Evolutionary conservation across 2,329 filamentous ascomycete genomes (phyloP), one percentile per base, ranked within the genome.

Genomic region (Nannizzia gypsea): DNA sequence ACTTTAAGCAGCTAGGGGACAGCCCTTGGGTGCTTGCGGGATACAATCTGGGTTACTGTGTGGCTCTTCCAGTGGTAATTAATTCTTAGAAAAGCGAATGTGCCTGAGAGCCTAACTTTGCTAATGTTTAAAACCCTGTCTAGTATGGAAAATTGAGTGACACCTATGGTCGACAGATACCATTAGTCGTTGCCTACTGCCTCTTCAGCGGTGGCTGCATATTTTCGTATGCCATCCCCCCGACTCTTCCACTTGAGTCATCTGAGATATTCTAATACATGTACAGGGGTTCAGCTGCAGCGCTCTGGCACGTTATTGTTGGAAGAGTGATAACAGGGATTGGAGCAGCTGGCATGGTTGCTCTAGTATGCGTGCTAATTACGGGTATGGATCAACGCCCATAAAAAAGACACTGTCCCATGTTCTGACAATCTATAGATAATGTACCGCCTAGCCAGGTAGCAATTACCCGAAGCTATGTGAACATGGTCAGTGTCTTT

Each of bases 51-150:
- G 55, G 55, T 13, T 57, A 57, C 20, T 40, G 34, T 40, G 38
- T 57, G 20, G 55, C 55, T 40, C 55, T 57, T 42, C 55, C 55
- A n/a, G 55, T 57, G 55, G 55, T 57, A 44, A 40, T 57, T 26
- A 6, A 8, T 8, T 3, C 50, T 31, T 3, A 5, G 1, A 15
- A n/a, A 13, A n/a, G 4, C 22, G 11, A 42, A 24, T n/a, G 8
- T n/a, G 38, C 4, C 13, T 26, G 15, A 24, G 9, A 20, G 15
- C 28, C 17, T 15, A n/a, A 24, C 3, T 13, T 40, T 40, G 13
- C 55, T 40, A 57, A 40, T 40, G 5, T 42, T 52, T 11, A 17
- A 56, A 42, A n/a, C n/a, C 6, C 4, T 42, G n/a, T 20, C 1
- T 22, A 57, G 55, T 42, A 44, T 26, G 55, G 55, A 24, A 40